Percentiles rank a stretch among this genome's conserved stretches.
phyloP scores from a whole-genome alignment of 129 eudicot species.

The Escallonia rubra region DNA sequence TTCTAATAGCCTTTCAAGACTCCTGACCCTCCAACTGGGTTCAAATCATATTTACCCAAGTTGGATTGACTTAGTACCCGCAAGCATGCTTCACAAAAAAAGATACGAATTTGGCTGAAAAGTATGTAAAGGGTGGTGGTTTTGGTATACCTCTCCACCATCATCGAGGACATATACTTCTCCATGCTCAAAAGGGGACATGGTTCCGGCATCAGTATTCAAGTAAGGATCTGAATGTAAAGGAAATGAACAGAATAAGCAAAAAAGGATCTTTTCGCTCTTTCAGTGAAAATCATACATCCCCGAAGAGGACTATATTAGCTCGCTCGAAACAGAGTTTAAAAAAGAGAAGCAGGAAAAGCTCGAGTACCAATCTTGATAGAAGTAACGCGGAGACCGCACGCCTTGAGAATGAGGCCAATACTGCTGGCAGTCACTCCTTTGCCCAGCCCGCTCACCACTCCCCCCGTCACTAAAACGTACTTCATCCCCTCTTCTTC shows the following conservation, averaged over 20 bases:
- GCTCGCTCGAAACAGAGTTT: neutral
- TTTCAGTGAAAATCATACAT: neutral
- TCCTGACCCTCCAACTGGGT: neutral
- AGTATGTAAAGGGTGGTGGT: neutral
- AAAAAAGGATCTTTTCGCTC: slow-evolving; percentile 1
- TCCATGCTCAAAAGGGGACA: slow-evolving; percentile 99
- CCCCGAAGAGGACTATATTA: neutral
- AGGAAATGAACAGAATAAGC: slow-evolving; percentile 1
- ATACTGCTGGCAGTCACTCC: slow-evolving; percentile 96
- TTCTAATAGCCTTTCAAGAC: neutral
- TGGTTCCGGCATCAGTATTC: slow-evolving; percentile 98
- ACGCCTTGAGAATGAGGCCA: slow-evolving; percentile 82
- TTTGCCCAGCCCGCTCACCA: slow-evolving; percentile 85
- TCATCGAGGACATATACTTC: slow-evolving; percentile 95
- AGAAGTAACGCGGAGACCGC: slow-evolving; percentile 79
- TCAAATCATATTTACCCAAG: neutral
- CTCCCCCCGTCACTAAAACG: slow-evolving; percentile 82
- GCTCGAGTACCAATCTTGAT: slow-evolving; percentile 60
- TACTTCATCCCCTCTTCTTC: slow-evolving; percentile 53
- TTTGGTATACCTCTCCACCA: slow-evolving; percentile 85
- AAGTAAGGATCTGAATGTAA: slow-evolving; percentile 80
- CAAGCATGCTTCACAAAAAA: neutral
- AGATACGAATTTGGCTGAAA: neutral
- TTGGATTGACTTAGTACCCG: neutral
- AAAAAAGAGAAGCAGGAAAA: neutral